These are phyloP conservation scores for Mycena belliarum DNA, from an alignment of 768 basidiomycete species.

Conservation along the genomic window DNA sequence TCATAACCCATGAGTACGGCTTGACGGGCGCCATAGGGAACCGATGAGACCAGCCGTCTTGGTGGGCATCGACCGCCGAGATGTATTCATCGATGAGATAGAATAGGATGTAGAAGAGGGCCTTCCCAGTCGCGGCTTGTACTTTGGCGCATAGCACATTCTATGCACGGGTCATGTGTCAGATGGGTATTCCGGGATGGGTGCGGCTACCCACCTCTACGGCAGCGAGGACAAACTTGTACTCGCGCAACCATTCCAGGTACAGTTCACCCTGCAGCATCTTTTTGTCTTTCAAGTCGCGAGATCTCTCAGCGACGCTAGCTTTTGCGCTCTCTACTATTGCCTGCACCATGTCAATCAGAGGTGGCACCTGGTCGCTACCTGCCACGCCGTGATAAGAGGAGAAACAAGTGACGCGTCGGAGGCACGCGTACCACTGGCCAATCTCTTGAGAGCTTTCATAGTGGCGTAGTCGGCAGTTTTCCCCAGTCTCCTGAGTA, in stretches of 20 bases:
- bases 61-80: constrained; percentile 44
- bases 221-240: constrained; percentile 38
- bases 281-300: constrained; percentile 21
- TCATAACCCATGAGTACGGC: constrained; percentile 40
- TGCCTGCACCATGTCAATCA: constrained; percentile 25
- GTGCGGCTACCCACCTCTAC: constrained; percentile 35
- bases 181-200: not conserved
- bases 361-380: not conserved
- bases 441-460: constrained; percentile 12
- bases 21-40: constrained; percentile 24
- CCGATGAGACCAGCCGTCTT: constrained; percentile 42
- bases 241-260: constrained; percentile 41
- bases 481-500: constrained; percentile 12
- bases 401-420: not conserved
- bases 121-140: constrained; percentile 38
- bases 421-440: constrained; percentile 5
- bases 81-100: constrained; percentile 46
- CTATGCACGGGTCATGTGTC: constrained; percentile 24
- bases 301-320: constrained; percentile 32
- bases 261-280: constrained; percentile 46
- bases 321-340: constrained; percentile 35
- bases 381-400: constrained; percentile 2
- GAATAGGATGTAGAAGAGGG: constrained; percentile 43
- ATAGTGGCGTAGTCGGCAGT: constrained; percentile 13
- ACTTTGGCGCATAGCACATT: constrained; percentile 39